Evolutionary conservation across 2,329 filamentous ascomycete species (phyloP), one percentile per base, ranked within the genome.

Genomic region (Monilinia aucupariae): DNA sequence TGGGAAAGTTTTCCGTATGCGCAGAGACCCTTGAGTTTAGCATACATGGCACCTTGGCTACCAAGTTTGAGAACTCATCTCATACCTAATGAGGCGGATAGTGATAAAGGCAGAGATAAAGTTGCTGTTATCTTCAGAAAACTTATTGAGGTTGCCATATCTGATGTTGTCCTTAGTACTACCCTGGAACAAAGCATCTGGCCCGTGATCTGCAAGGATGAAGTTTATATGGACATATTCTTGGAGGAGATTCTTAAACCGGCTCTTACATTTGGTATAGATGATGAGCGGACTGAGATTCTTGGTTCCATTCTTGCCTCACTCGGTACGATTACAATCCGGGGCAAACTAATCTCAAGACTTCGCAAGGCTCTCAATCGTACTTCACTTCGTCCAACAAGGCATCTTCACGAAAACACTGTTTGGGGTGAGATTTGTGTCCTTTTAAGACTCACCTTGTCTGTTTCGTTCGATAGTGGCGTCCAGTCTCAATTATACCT

Each of bases 1-100:
- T 89, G 86, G 86, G 85, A 87, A 67, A 87, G 85, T 69, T 86
- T 88, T 68, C 81, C 84, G 1, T 82, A 86, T 41, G 83, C 87
- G 62, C 86, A 89, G 70, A 85, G 86, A 67, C 84, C 85, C 0
- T 72, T 89, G 30, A 87, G 85, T 67, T 77, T 89, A 37, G 82
- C 85, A 7, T 89, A 89, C 71, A 87, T 89, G 83, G 83, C 85
- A 7, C 86, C 86, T 2, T 89, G 86, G 86, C 76, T 89, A 45
- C 78, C 82, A 7, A 82, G 85, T 15, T 74, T 89, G 41, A 81
- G 86, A 54, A 83, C 81, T 2, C 80, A 81, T 61, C 78, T 89
- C 4, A 75, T 89, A 22, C 78, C 81, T 4, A 79, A 78, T 34
- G 86, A 89, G 61, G 45, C 75, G 2, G 86, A 89, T 68, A 81